phyloP scores from a whole-genome alignment of 2,329 filamentous ascomycete genomes.

The Aspergillus quadricinctus region DNA sequence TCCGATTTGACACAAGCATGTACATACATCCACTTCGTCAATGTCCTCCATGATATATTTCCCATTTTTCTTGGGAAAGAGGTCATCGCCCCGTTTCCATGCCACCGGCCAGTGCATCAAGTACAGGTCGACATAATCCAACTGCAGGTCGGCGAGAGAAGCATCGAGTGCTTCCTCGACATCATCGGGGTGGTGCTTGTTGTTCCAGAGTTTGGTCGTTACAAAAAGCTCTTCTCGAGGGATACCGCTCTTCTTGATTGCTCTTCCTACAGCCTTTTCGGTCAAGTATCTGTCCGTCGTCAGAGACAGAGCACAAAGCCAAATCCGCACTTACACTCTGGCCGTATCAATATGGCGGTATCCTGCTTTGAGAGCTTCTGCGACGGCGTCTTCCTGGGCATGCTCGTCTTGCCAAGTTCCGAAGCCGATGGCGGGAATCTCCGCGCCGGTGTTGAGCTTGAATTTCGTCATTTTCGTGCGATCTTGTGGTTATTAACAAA shows the following conservation, averaged over 20 bases:
- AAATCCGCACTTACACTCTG: constrained; percentile 30
- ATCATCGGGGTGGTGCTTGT: constrained; percentile 57
- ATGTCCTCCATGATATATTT: constrained; percentile 41
- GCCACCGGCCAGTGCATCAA: constrained; percentile 64
- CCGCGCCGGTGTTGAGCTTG: constrained; percentile 46
- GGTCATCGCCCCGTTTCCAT: constrained; percentile 46
- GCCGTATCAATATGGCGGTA: constrained; percentile 55
- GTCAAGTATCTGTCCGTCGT: constrained; percentile 52
- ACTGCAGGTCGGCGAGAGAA: constrained; percentile 58
- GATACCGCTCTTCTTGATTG: constrained; percentile 60
- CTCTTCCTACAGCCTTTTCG: constrained; percentile 62
- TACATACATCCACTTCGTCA: constrained; percentile 47
- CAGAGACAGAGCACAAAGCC: neutral
- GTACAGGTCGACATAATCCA: constrained; percentile 66
- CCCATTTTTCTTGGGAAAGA: constrained; percentile 45
- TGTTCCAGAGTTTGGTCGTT: constrained; percentile 65
- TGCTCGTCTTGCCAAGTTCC: constrained; percentile 53
- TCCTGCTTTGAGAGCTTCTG: constrained; percentile 46
- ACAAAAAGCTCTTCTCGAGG: constrained; percentile 63
- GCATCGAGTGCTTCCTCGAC: constrained; percentile 58
- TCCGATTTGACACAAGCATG: neutral
- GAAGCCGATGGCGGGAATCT: constrained; percentile 48
- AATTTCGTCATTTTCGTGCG: constrained; percentile 27
- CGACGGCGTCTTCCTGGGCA: constrained; percentile 47
- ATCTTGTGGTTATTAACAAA: neutral